A percentile compares a stretch with the other conserved stretches of the same genome.
These are phyloP conservation scores for Tylopilus rubrobrunneus DNA, from an alignment of 768 basidiomycete genomes.

Conservation along the genomic window DNA sequence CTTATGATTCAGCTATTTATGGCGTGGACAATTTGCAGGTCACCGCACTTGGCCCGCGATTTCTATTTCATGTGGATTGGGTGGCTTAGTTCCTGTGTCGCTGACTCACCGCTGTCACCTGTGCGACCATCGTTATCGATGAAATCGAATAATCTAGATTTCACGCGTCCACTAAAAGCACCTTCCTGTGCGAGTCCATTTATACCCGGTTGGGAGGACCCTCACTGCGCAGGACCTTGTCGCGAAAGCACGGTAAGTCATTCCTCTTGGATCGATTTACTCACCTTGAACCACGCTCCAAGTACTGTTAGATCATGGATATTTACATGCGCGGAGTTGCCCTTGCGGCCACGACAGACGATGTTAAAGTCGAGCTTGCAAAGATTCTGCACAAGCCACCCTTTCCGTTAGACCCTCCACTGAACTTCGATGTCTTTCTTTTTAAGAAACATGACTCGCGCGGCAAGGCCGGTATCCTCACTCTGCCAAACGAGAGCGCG, in stretches of 20 bases:
- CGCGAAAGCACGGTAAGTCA: slow-evolving; percentile 19
- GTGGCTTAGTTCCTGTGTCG: slow-evolving; percentile 4
- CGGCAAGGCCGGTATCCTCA: slow-evolving; percentile 30
- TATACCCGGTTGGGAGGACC: slow-evolving; percentile 9
- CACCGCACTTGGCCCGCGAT: slow-evolving; percentile 11
- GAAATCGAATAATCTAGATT: neutral
- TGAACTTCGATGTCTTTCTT: slow-evolving; percentile 35
- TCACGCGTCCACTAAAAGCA: neutral
- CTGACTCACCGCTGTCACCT: no score
- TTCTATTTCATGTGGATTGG: neutral
- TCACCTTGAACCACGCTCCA: neutral
- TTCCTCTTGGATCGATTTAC: neutral
- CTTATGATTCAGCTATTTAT: neutral
- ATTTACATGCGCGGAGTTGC: slow-evolving; percentile 33
- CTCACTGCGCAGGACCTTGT: slow-evolving; percentile 3
- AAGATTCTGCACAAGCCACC: slow-evolving; percentile 33
- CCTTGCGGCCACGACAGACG: slow-evolving; percentile 26
- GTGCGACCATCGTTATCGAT: slow-evolving; percentile 18
- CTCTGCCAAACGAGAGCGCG: slow-evolving; percentile 19
- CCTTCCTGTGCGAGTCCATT: neutral
- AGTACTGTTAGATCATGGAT: slow-evolving; percentile 27
- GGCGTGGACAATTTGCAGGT: neutral
- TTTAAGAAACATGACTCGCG: slow-evolving; percentile 22
- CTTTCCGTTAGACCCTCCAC: slow-evolving; percentile 20
- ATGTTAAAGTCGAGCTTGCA: slow-evolving; percentile 32